phyloP scores from a whole-genome alignment of 169 alveolate genomes.

The Cyclospora cayetanensis region DNA sequence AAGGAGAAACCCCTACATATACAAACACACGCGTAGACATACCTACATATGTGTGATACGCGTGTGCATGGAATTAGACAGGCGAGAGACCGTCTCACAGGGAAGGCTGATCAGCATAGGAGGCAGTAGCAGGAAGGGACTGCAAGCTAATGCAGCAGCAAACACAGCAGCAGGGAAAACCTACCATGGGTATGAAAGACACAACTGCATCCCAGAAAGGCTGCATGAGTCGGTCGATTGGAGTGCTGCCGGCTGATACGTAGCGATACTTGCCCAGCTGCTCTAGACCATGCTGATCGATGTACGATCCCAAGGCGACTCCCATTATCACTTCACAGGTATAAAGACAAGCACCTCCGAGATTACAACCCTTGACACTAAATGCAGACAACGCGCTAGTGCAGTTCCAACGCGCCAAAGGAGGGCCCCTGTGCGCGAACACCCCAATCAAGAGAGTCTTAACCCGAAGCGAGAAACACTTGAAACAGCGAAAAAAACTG shows the following conservation, averaged over 20 bases:
- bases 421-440: too few relatives aligned
- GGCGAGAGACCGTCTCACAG: background rate
- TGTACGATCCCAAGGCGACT: background rate
- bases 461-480: too few relatives aligned
- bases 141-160: background rate
- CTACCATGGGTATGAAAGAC: background rate
- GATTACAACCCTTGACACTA: too few relatives aligned
- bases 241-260: background rate
- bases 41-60: background rate
- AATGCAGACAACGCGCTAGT: too few relatives aligned
- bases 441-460: too few relatives aligned
- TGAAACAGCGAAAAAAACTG: too few relatives aligned
- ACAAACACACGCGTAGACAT: background rate
- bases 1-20: background rate
- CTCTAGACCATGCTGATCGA: conserved; percentile 20
- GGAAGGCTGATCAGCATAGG: background rate
- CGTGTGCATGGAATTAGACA: background rate
- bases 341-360: background rate
- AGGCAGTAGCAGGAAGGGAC: background rate
- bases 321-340: background rate
- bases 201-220: conserved; percentile 40
- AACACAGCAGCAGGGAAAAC: background rate
- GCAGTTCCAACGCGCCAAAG: too few relatives aligned
- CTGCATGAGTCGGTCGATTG: conserved; percentile 16
- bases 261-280: conserved; percentile 9